Percentiles rank a stretch among this genome's conserved stretches.
Conservation (phyloP, 208 protist genomes). For the Acanthamoeba royreba region DNA sequence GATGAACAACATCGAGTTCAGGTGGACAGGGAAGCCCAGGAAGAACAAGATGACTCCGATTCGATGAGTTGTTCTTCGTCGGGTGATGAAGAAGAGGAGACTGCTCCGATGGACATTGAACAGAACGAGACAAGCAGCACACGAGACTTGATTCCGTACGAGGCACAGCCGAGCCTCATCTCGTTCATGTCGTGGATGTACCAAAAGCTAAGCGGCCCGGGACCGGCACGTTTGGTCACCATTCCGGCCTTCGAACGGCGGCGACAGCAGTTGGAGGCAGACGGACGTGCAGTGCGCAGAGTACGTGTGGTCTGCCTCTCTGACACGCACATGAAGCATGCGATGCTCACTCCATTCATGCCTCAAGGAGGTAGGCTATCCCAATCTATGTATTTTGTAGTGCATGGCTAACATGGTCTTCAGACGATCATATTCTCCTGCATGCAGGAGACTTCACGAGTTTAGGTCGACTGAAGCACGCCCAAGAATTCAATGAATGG, state of each 20-base stretch:
- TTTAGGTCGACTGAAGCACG: not conserved
- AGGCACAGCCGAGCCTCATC: not conserved
- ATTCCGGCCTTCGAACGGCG: not conserved
- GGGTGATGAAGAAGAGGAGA: not conserved
- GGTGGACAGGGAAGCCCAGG: too few species aligned
- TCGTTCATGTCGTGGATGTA: not conserved
- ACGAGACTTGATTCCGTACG: not conserved
- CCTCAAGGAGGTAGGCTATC: not conserved
- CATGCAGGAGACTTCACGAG: slow-evolving; percentile 36
- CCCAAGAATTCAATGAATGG: slow-evolving; percentile 5
- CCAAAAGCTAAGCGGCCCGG: not conserved
- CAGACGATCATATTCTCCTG: slow-evolving; percentile 30
- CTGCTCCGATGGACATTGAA: not conserved
- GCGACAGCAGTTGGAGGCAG: not conserved
- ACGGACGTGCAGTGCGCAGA: not conserved
- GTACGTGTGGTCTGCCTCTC: slow-evolving; percentile 24
- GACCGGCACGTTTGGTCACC: not conserved
- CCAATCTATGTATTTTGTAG: not conserved
- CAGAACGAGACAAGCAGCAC: not conserved
- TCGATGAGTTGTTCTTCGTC: not conserved
- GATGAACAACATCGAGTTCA: too few species aligned
- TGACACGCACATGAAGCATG: slow-evolving; percentile 49
- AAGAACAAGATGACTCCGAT: not conserved
- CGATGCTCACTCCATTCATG: not conserved
- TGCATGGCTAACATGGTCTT: not conserved